Evolutionary conservation across 2,329 filamentous ascomycete species (phyloP), one percentile per base, ranked within the genome.

Genomic region (Colletotrichum sp.): DNA sequence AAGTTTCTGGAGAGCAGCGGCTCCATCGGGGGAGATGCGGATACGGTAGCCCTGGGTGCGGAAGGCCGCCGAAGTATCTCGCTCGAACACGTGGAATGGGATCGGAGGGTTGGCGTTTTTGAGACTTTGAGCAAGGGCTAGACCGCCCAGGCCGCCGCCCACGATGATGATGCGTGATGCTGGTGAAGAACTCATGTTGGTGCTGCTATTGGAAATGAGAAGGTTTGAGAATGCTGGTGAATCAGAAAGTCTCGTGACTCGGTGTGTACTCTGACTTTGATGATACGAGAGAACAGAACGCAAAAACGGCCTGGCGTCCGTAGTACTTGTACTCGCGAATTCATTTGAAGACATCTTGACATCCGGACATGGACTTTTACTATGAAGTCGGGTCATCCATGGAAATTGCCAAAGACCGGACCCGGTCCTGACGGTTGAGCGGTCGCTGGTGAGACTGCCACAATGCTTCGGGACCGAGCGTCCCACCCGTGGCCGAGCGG

Each of bases 1-100:
- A 18, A 76, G 71, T 6, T 30, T 26, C 21, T 60, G n/a, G 15
- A 74, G 63, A n/a, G 71, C 61, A 13, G 30, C 32, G n/a, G 12
- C 63, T 6, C 65, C 71, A 16, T 91, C 86, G 1, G 81, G 68
- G 0, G 90, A 92, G 5, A 93, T 86, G 13, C 92, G 89, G 7
- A 93, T 84, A 3, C 91, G 84, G 82, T 93, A 93, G 0, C 92
- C 92, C 80, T 93, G 92, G 0, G 89, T 91, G 65, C 92, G 91
- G 79, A 91, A 92, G 2, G 79, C 74, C 60, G 88, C 83, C 1
- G 86, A 87, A 1, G 81, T 78, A 76, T 91, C 89, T 57, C 89
- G 89, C 82, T 93, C 91, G 79, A 89, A 92, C 58, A 93, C 87
- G 48, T 81, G 84, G 81, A 90, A 92, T 5, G 28, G 28, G 58